Evolutionary conservation across 768 basidiomycete genomes (phyloP), one percentile per base, ranked within the genome.

Genomic region (Agaricus blazei): DNA sequence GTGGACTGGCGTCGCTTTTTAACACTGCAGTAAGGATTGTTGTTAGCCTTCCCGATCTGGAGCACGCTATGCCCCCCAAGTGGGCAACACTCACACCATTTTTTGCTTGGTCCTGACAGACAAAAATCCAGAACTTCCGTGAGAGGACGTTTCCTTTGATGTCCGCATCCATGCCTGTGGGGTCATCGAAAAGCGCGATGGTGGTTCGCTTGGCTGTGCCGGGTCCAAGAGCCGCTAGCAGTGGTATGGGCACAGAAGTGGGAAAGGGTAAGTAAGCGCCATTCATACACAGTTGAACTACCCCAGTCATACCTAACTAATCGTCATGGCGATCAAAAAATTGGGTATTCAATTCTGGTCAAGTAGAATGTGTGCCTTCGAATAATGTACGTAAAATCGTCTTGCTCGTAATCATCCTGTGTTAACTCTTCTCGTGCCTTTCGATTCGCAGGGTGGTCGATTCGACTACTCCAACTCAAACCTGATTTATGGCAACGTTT

Each of bases 1-100:
- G 68, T 7, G 60, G 73, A 19, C 70, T 84, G 52, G 72, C 67
- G 34, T 70, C 72, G 34, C 65, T 86, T 46, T 72, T 85, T 69
- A 70, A 75, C 48, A 68, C 77, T 67, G 73, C 69, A 64, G 76
- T 80, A 62, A 63, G 69, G 64, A 51, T 43, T 50, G 50, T 51
- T 52, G 55, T 26, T 24, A 37, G 27, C 58, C 43, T 55, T 53
- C 57, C 48, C 38, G 50, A 42, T 40, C 48, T 48, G 19, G 28
- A 48, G 19, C 19, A 48, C 47, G 43, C 54, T 34, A 49, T 55
- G 54, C 19, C 47, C 29, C 54, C 47, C 36, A 46, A 37, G 37
- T 27, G 54, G 54, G 54, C 47, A 40, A 11, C 40, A 49, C 54
- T 55, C 41, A 55, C 41, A n/a, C 27, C 24, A 40, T 46, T 49